Evolutionary conservation across 768 basidiomycete genomes (phyloP).

Genomic region (Auricularia auricula-judae): DNA sequence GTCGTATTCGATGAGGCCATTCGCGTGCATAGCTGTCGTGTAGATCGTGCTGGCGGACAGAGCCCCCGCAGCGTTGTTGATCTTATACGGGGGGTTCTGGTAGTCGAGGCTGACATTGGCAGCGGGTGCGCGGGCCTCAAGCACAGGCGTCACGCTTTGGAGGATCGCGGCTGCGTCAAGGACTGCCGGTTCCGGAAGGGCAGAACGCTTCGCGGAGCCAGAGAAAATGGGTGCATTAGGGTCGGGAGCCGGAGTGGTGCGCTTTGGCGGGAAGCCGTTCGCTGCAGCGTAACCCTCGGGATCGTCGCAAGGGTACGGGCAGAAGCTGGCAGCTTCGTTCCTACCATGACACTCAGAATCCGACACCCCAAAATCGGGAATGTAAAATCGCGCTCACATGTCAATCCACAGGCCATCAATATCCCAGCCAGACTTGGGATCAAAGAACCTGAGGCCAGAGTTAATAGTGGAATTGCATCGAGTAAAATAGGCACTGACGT

Average conservation of each 20-base stretch:
- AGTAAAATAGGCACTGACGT: constrained; percentile 2
- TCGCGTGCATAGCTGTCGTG: constrained; percentile 36
- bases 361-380: too few relatives aligned
- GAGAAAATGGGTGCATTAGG: constrained; percentile 44
- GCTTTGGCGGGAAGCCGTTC: constrained; percentile 42
- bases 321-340: constrained; percentile 67
- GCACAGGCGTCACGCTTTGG: neutral
- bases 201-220: constrained; percentile 9
- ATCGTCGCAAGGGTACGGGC: constrained; percentile 46
- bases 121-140: neutral
- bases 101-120: constrained; percentile 16
- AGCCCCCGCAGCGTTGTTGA: constrained; percentile 44
- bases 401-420: constrained; percentile 63
- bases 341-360: constrained; percentile 28
- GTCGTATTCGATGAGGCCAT: constrained; percentile 35
- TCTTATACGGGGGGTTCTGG: constrained; percentile 44
- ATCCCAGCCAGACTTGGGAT: constrained; percentile 40
- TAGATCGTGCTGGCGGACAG: constrained; percentile 46
- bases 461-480: too few relatives aligned
- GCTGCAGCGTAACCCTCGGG: constrained; percentile 46
- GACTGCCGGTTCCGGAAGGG: constrained; percentile 14
- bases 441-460: constrained; percentile 30
- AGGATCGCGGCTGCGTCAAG: constrained; percentile 7
- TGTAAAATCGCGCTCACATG: neutral
- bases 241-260: constrained; percentile 38